Percentiles rank a stretch among this genome's conserved stretches.
Evolutionary conservation across 208 protist species (phyloP).

Genomic region (Leishmania aethiopica): DNA sequence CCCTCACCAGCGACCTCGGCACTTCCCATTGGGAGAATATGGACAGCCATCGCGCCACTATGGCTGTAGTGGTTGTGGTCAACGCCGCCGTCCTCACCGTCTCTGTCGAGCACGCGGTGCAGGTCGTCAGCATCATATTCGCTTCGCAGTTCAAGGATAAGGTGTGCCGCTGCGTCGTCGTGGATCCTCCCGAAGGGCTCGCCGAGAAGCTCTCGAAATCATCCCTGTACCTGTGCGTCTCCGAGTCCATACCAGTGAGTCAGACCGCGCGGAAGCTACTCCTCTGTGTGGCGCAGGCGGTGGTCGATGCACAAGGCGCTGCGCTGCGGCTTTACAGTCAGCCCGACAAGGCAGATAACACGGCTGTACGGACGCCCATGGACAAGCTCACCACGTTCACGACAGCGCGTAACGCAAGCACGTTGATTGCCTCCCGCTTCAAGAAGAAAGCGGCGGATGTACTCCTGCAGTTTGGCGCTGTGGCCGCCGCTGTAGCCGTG

Average conservation of each 20-base stretch:
- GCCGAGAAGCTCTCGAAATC: constrained; percentile 14
- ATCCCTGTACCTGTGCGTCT: constrained; percentile 25
- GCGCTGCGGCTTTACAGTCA: constrained; percentile 28
- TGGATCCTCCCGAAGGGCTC: constrained; percentile 40
- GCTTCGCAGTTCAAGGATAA: constrained; percentile 58
- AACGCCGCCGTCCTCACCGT: constrained; percentile 41
- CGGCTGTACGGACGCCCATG: constrained; percentile 34
- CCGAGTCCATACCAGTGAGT: constrained; percentile 21
- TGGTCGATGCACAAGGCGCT: constrained; percentile 27
- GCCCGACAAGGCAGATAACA: constrained; percentile 25
- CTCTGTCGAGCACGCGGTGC: constrained; percentile 34
- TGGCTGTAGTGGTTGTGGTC: constrained; percentile 71
- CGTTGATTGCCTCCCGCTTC: constrained; percentile 24
- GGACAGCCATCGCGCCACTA: constrained; percentile 54
- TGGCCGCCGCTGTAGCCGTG: constrained; percentile 45
- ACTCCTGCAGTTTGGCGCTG: constrained; percentile 67
- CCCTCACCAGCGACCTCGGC: constrained; percentile 45
- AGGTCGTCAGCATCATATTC: constrained; percentile 61
- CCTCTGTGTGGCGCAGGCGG: constrained; percentile 40
- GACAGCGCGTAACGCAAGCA: constrained; percentile 18
- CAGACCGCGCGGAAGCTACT: constrained; percentile 40
- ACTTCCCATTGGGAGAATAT: constrained; percentile 82
- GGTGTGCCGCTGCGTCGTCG: constrained; percentile 81
- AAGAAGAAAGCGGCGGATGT: constrained; percentile 75
- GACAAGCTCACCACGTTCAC: constrained; percentile 29